Evolutionary conservation across 2,329 filamentous ascomycete genomes (phyloP), one percentile per base, ranked within the genome.

Genomic region (Zalaria obscura): DNA sequence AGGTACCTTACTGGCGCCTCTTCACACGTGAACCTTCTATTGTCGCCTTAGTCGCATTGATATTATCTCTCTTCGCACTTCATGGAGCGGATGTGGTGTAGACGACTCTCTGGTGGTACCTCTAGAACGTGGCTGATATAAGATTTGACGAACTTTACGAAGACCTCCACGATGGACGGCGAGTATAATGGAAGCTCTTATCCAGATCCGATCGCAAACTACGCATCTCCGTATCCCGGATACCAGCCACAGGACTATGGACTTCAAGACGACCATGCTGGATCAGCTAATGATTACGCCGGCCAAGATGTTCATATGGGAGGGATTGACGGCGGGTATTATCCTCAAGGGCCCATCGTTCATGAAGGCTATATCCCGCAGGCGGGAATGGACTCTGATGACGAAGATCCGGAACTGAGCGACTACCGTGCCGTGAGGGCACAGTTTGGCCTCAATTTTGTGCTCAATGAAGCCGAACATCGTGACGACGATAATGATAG

Each of bases 341-440:
- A 29, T 29, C 11, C 11, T 18, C 26, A 27, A 26, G 40, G 37
- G 9, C 45, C 40, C 28, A 38, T 59, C 6, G 53, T 63, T 26
- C 58, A 62, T 40, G 60, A 64, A 46, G 61, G 60, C 4, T 63
- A 59, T 39, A 60, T 63, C 38, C 59, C 60, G 32, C 56, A 55
- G 8, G 55, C 56, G 11, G 55, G 50, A 26, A 48, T 51, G 26
- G 54, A 58, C 35, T 52, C 61, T 8, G 59, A 62, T 39, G 53
- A 56, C 38, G 45, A 42, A 11, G 48, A 46, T 5, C 53, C 40
- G 1, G 46, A 26, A 44, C 44, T 11, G 38, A 52, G 37, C 46
- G 54, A 36, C 31, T 43, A 27, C 48, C 39, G 25, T 49, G 54
- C 44, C 49, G 46, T 40, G 39, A 52, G 54, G 49, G 40, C 48